These are phyloP conservation scores for Mycena alexandri DNA, from an alignment of 768 basidiomycete genomes.

Conservation along the genomic window DNA sequence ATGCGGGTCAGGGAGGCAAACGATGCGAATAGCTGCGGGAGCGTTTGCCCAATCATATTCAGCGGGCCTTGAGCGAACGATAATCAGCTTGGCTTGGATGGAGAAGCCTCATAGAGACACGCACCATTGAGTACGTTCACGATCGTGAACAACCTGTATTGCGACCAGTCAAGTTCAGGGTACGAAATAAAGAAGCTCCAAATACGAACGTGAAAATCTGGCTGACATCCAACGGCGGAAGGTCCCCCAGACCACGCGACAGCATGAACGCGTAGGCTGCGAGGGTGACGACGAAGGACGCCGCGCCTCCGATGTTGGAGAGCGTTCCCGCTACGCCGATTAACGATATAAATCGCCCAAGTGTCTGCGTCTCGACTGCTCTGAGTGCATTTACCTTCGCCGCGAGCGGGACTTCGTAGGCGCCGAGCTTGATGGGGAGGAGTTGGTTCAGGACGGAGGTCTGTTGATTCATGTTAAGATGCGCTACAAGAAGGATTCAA, in stretches of 20 bases:
- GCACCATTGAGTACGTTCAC: conserved; percentile 18
- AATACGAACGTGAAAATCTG: conserved; percentile 14
- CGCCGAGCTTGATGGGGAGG: conserved; percentile 33
- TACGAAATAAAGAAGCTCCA: no score
- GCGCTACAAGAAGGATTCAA: no score
- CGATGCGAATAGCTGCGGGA: conserved; percentile 16
- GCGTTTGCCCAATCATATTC: conserved; percentile 16
- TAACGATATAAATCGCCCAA: conserved; percentile 1
- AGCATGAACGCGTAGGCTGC: conserved; percentile 23
- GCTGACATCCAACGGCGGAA: conserved; percentile 21
- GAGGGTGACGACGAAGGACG: conserved; percentile 23
- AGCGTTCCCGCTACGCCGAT: conserved; percentile 12
- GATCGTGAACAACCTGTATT: conserved; percentile 13
- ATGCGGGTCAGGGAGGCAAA: conserved; percentile 27
- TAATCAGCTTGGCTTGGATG: not conserved
- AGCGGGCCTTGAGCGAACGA: conserved; percentile 9
- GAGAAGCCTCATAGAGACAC: not conserved
- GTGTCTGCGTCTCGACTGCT: conserved; percentile 6
- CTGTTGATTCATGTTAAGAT: not conserved
- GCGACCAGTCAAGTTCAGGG: not conserved
- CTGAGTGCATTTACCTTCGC: conserved; percentile 21
- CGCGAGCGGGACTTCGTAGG: conserved; percentile 22
- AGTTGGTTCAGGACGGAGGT: conserved; percentile 30
- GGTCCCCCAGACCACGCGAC: conserved; percentile 6
- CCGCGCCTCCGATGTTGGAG: conserved; percentile 15